Evolutionary conservation across 2,329 filamentous ascomycete species (phyloP), one percentile per base, ranked within the genome.

Genomic region (Cytospora piceicola): DNA sequence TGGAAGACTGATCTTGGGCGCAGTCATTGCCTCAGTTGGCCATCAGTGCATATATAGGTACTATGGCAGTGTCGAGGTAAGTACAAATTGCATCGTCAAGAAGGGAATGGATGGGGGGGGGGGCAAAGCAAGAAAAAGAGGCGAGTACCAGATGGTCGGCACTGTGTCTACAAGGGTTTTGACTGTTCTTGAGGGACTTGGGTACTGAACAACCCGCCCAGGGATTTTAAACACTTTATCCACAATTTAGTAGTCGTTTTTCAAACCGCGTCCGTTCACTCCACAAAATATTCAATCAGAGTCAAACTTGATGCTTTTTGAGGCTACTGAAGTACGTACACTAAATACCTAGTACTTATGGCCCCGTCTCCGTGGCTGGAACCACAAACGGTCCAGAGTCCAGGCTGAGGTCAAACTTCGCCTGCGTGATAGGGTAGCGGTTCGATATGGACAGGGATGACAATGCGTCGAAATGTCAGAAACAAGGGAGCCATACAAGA

Each of bases 371-470:
- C 27, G 42, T 39, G 42, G 42, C 57, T 59, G 57, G 46, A 12
- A 59, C 57, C 32, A 49, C 46, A 14, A 49, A n/a, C 17, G 8
- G 46, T 4, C 46, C 46, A 49, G 46, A 8, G 46, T 4, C 46
- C 46, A 49, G 46, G 46, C 46, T 49, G 42, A 46, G 20, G n/a
- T 49, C 46, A 24, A 49, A n/a, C 24, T 49, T 24, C 46, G 24
- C 46, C 22, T 46, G 8, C 9, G 17, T 51, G 57, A 32, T 59
- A 51, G 42, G 42, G 57, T 52, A 51, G 46, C 57, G 57, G 12
- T 15, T 52, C 17, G 42, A 30, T 59, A 58, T 58, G 15, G 42
- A n/a, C 42, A 59, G 57, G 57, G 57, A 51, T 59, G 20, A 27
- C n/a, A 58, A 39, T n/a, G 46, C 46, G 46, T 49, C 11, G 46